Evolutionary conservation across 371 early-diverging fungal species (phyloP), one percentile per base, ranked within the genome.

Genomic region (Nosema muscidifuracis): DNA sequence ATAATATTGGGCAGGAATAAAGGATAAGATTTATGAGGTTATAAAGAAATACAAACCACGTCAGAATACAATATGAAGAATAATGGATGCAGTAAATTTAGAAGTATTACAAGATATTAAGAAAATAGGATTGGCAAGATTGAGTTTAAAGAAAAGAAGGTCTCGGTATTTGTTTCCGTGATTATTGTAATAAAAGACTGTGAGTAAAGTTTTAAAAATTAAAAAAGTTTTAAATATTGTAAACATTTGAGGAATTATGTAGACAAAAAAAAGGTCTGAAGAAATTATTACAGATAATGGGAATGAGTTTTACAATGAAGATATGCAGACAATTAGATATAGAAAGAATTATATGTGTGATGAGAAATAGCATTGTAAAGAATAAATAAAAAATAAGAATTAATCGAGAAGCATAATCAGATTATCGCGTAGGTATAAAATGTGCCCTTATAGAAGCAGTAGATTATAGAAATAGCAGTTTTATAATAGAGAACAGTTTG

Each of bases 31-130:
- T 16, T 26, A 30, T 16, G 38, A 61, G 9, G 15, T 30, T 20
- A 47, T 61, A 22, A 56, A 67, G 18, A 64, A 50, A 47, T 65
- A 63, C 42, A 61, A 74, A 43, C 50, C 13, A 47, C 53, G 67
- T 51, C 20, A 33, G 24, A 69, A 30, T 26, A 60, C 31, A 31
- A 53, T 38, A 16, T 12, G 51, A 67, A 69, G 28, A 65, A n/a
- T 9, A 55, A 6, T 7, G 40, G 40, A 58, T 13, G 34, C 9
- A 10, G 18, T 13, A 34, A 55, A n/a, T 33, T 30, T 16, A 28
- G 55, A 3, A 34, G 4, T 30, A 31, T 18, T 3, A 57, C 24
- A 15, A 66, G 16, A 33, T 20, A 51, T 24, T 31, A 30, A 12
- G 18, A 56, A 24, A 50, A 31, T 2, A 20, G 15, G n/a, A 26